Conservation (phyloP, 2,329 filamentous ascomycete genomes). For the Talaromyces sp. region DNA sequence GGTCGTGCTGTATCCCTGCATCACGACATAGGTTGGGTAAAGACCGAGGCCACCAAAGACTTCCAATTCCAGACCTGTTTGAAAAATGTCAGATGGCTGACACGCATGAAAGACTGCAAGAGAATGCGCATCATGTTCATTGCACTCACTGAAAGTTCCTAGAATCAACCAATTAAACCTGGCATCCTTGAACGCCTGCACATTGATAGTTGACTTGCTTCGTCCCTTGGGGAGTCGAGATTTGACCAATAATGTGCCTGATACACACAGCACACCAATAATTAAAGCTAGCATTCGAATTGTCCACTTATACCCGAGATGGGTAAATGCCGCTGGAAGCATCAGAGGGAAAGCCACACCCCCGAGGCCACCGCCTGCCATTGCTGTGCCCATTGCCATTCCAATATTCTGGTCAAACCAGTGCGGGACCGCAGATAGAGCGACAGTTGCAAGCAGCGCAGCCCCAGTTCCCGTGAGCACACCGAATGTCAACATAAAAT, state of each 20-base stretch:
- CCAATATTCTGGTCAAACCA: constrained; percentile 46
- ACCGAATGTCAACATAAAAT: constrained; percentile 50
- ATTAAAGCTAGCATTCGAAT: constrained; percentile 43
- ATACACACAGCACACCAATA: constrained; percentile 34
- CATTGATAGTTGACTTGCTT: constrained; percentile 42
- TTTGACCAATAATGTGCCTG: constrained; percentile 39
- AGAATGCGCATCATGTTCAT: too few species aligned
- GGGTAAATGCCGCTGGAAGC: constrained; percentile 35
- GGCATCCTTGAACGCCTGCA: constrained; percentile 47
- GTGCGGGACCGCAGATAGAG: constrained; percentile 43
- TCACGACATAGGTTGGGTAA: constrained; percentile 32
- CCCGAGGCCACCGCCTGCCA: constrained; percentile 43
- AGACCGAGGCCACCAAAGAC: constrained; percentile 35
- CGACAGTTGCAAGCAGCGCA: constrained; percentile 43
- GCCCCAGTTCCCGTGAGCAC: constrained; percentile 40
- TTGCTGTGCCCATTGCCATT: constrained; percentile 44
- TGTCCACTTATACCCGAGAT: constrained; percentile 43
- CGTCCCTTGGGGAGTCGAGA: constrained; percentile 39
- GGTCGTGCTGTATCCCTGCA: constrained; percentile 30
- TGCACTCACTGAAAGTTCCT: constrained; percentile 46
- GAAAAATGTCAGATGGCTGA: too few species aligned
- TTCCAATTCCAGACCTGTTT: constrained; percentile 36
- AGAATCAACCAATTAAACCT: constrained; percentile 49
- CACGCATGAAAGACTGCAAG: too few species aligned
- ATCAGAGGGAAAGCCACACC: constrained; percentile 44